Percentiles rank a stretch among this genome's conserved stretches.
Evolutionary conservation across 2,329 filamentous ascomycete species (phyloP).

Genomic region (Nothophoma quercina): DNA sequence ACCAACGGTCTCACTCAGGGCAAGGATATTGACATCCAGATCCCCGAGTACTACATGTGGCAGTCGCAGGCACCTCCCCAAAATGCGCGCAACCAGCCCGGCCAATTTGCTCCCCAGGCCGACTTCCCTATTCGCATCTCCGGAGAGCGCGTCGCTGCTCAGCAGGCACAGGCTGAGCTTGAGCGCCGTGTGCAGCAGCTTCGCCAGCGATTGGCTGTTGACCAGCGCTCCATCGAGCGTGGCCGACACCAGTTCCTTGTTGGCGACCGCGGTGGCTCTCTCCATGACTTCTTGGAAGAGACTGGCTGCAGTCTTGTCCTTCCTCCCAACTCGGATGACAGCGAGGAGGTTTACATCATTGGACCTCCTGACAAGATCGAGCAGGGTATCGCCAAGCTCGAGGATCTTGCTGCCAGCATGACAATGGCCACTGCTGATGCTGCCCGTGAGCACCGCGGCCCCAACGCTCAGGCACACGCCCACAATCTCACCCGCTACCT

Average conservation of each 20-base stretch:
- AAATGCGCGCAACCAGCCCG: slow-evolving; percentile 68
- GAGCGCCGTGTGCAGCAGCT: slow-evolving; percentile 81
- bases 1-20: slow-evolving; percentile 73
- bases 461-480: slow-evolving; percentile 79
- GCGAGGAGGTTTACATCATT: slow-evolving; percentile 84
- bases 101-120: slow-evolving; percentile 73
- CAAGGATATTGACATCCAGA: slow-evolving; percentile 79
- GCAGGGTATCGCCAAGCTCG: slow-evolving; percentile 79
- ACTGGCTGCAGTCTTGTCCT: slow-evolving; percentile 91
- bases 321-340: slow-evolving; percentile 76
- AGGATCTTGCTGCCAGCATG: slow-evolving; percentile 88
- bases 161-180: slow-evolving; percentile 79
- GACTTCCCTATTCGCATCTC: slow-evolving; percentile 84
- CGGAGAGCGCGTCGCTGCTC: slow-evolving; percentile 83
- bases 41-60: slow-evolving; percentile 83
- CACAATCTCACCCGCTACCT: slow-evolving; percentile 89
- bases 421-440: slow-evolving; percentile 85
- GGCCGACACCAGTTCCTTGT: slow-evolving; percentile 95
- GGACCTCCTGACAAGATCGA: slow-evolving; percentile 79
- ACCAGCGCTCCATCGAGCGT: slow-evolving; percentile 82
- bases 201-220: slow-evolving; percentile 75
- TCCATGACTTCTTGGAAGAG: slow-evolving; percentile 86
- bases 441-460: slow-evolving; percentile 77
- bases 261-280: slow-evolving; percentile 78
- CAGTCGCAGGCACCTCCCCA: slow-evolving; percentile 71